Conservation (phyloP, 176 grass and related monocot genomes). For the Cymbopogon citratus region DNA sequence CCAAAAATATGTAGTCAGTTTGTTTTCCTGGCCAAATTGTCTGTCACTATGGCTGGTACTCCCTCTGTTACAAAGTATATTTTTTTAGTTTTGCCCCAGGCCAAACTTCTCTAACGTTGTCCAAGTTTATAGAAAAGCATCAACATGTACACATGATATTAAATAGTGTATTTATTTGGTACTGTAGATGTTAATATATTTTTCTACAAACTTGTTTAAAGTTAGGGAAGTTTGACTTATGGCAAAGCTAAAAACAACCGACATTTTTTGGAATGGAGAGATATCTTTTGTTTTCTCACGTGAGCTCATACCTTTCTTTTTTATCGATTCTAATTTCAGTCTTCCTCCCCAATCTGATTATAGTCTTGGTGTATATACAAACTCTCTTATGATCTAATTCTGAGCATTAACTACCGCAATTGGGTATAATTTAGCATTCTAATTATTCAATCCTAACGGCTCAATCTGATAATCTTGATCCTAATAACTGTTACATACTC, state of each 20-base stretch:
- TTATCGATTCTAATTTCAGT: background rate
- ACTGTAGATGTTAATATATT: background rate
- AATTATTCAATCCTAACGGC: background rate
- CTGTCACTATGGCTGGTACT: background rate
- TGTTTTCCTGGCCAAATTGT: constrained; percentile 8
- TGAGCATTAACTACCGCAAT: background rate
- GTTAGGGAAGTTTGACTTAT: background rate
- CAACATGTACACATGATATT: background rate
- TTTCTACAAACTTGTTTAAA: background rate
- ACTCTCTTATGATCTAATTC: background rate
- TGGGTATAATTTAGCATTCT: background rate
- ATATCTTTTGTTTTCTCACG: background rate
- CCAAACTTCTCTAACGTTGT: background rate
- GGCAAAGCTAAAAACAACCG: background rate
- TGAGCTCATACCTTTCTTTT: background rate
- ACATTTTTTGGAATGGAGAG: background rate
- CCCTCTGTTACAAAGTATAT: background rate
- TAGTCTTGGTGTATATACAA: background rate
- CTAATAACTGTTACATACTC: constrained; percentile 5
- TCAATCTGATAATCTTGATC: background rate
- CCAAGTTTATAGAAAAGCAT: background rate
- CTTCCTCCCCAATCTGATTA: background rate
- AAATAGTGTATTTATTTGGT: background rate
- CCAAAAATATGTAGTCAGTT: background rate
- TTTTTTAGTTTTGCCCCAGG: background rate